Evolutionary conservation across 2,329 filamentous ascomycete genomes (phyloP).

Genomic region (Cladobotryum protrusum): DNA sequence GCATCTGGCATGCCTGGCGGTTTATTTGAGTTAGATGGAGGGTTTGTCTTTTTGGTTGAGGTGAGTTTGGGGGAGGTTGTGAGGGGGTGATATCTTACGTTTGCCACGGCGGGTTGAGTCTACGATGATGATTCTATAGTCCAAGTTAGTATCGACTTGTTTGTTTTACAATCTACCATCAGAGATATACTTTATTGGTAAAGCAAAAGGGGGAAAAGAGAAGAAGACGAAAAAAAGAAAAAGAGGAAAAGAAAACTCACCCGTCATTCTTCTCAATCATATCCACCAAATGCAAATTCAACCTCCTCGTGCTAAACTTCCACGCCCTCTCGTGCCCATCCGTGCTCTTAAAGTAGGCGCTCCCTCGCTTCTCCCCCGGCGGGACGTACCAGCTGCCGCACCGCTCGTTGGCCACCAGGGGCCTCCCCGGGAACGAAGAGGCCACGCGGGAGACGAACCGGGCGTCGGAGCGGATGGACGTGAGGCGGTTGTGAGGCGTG

Average conservation of each 20-base stretch:
- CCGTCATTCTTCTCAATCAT: slow-evolving; percentile 62
- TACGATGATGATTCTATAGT: slow-evolving; percentile 67
- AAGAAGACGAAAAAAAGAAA: neutral
- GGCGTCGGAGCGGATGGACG: slow-evolving; percentile 71
- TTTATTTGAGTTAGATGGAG: neutral
- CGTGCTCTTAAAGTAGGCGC: slow-evolving; percentile 95
- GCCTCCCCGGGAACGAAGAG: slow-evolving; percentile 46
- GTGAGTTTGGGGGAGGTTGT: neutral
- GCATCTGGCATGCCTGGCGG: slow-evolving; percentile 79
- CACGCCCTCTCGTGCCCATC: slow-evolving; percentile 90
- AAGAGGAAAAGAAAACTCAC: slow-evolving; percentile 33
- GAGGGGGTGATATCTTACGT: slow-evolving; percentile 39
- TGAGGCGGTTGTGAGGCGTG: slow-evolving; percentile 73
- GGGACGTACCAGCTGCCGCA: slow-evolving; percentile 94
- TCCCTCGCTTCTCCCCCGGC: slow-evolving; percentile 57
- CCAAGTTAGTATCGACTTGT: too few species aligned
- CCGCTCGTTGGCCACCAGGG: slow-evolving; percentile 84
- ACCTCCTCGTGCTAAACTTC: slow-evolving; percentile 76
- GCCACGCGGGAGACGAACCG: slow-evolving; percentile 63
- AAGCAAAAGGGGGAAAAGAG: neutral
- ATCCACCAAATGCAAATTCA: slow-evolving; percentile 77
- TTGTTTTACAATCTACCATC: too few species aligned
- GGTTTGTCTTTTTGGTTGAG: neutral
- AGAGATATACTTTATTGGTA: too few species aligned
- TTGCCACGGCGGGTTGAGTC: slow-evolving; percentile 92